Evolutionary conservation across 257 asterid species (phyloP).

Genomic region (Gentiana straminea): DNA sequence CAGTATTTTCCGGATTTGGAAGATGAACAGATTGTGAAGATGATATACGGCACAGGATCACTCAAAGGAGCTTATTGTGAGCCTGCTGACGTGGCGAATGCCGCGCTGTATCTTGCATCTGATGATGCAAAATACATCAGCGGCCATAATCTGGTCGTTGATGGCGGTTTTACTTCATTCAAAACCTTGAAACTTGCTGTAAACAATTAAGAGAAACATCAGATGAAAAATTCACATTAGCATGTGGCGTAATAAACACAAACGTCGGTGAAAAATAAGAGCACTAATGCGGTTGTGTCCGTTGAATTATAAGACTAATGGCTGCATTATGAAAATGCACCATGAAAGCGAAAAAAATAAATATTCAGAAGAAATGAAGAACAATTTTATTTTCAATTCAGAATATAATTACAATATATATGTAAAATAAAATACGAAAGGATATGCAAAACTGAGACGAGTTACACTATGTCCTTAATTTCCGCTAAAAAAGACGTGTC

Average conservation of each 20-base stretch:
- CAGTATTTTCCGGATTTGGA: conserved; percentile 34
- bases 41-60: conserved; percentile 40
- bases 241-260: too few species aligned
- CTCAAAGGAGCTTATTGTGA: conserved; percentile 58
- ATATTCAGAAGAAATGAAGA: too few species aligned
- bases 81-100: conserved; percentile 58
- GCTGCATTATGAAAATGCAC: conserved; percentile 96
- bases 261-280: background rate
- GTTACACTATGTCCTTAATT: too few species aligned
- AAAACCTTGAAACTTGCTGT: conserved; percentile 21
- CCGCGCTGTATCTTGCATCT: conserved; percentile 65
- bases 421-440: too few species aligned
- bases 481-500: too few species aligned
- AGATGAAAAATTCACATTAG: too few species aligned
- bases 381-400: too few species aligned
- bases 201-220: conserved; percentile 4
- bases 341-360: conserved; percentile 45
- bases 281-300: conserved; percentile 30
- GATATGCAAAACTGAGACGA: too few species aligned
- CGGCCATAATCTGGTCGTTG: conserved; percentile 88
- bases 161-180: conserved; percentile 49
- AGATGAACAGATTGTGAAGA: conserved; percentile 26
- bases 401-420: too few species aligned
- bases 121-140: conserved; percentile 72
- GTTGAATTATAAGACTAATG: conserved; percentile 53